Evolutionary conservation across 2,329 filamentous ascomycete genomes (phyloP).

Genomic region (Pestalotiopsis sp.): DNA sequence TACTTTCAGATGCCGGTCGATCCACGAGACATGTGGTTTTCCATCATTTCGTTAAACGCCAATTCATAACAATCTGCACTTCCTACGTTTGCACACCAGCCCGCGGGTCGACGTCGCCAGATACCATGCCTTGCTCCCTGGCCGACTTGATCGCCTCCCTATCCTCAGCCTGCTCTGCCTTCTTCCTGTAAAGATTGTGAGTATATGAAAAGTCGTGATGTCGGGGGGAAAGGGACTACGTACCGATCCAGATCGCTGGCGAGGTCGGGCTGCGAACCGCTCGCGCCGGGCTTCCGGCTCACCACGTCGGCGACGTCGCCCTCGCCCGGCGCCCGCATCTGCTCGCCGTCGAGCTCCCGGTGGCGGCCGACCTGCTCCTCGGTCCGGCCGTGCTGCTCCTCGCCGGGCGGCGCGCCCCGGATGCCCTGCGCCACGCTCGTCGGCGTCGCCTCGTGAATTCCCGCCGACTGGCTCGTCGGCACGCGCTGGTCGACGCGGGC

Average conservation of each 20-base stretch:
- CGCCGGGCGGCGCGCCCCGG: conserved; percentile 25
- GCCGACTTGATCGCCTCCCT: conserved; percentile 27
- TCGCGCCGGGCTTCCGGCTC: conserved; percentile 27
- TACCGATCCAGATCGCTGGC: conserved; percentile 33
- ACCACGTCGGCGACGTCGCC: conserved; percentile 30
- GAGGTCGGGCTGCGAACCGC: conserved; percentile 30
- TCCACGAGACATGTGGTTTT: too few relatives aligned
- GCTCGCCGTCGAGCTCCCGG: conserved; percentile 30
- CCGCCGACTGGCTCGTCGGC: conserved; percentile 18
- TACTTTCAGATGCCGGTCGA: too few relatives aligned
- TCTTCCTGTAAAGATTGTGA: conserved; percentile 25
- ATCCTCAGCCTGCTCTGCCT: conserved; percentile 21
- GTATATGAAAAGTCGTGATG: background rate
- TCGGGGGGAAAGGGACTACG: too few relatives aligned
- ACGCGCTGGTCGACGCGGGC: conserved; percentile 22
- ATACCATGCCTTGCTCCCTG: conserved; percentile 24
- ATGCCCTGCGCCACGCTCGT: conserved; percentile 28
- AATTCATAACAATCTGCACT: background rate
- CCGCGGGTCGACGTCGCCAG: conserved; percentile 24
- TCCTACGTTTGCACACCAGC: conserved; percentile 16
- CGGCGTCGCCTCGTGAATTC: conserved; percentile 23
- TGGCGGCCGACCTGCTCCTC: conserved; percentile 23
- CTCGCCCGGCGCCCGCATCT: conserved; percentile 31
- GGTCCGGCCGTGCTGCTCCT: conserved; percentile 24
- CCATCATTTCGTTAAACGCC: too few relatives aligned